A percentile compares a stretch with the other conserved stretches of the same genome.
Evolutionary conservation across 257 asterid species (phyloP).

Genomic region (Thymus mandschuricus): DNA sequence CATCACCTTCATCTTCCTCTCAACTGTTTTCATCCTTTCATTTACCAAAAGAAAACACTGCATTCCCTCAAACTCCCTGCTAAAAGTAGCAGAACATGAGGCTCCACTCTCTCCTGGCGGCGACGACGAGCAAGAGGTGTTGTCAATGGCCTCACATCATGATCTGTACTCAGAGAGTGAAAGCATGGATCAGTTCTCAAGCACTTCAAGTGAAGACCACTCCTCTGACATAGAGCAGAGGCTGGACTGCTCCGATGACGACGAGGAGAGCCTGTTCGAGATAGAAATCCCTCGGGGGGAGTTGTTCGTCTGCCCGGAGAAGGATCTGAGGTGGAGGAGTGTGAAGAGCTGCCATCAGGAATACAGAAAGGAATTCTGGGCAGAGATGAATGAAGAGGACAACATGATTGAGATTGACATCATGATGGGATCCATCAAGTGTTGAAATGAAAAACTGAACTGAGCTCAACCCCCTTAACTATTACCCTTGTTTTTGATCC

Average conservation of each 20-base stretch:
- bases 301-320: slow-evolving; percentile 41
- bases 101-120: too few relatives aligned
- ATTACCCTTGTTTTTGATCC: slow-evolving; percentile 25
- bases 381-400: slow-evolving; percentile 74
- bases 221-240: slow-evolving; percentile 53
- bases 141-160: slow-evolving; percentile 26
- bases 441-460: slow-evolving; percentile 32
- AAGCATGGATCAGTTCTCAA: slow-evolving; percentile 53
- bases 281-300: slow-evolving; percentile 75
- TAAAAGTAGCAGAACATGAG: slow-evolving; percentile 15
- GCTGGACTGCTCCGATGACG: slow-evolving; percentile 60
- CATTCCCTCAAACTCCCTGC: slow-evolving; percentile 11
- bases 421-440: slow-evolving; percentile 87
- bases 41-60: slow-evolving; percentile 41
- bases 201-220: slow-evolving; percentile 51
- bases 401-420: slow-evolving; percentile 88
- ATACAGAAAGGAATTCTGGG: slow-evolving; percentile 45
- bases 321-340: slow-evolving; percentile 34
- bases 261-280: slow-evolving; percentile 82
- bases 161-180: slow-evolving; percentile 66
- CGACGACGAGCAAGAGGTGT: slow-evolving; percentile 15
- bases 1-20: slow-evolving; percentile 41
- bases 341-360: slow-evolving; percentile 40
- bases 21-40: slow-evolving; percentile 35
- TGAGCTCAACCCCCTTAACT: too few relatives aligned